Conservation (phyloP, 345 rosid species). For the Moringa oleifera region DNA sequence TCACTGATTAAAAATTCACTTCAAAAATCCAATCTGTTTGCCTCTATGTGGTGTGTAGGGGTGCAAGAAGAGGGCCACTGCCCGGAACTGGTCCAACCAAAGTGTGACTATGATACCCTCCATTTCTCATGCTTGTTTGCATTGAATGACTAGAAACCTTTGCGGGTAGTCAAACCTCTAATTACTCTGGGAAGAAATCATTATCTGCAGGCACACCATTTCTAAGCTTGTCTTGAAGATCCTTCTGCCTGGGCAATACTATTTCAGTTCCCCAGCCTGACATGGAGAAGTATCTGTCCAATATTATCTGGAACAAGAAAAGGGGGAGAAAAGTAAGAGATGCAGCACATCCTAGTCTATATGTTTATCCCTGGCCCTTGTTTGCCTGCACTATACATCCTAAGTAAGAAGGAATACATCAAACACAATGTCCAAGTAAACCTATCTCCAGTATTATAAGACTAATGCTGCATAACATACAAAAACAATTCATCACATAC, state of each 20-base stretch:
- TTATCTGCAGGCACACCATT: constrained; percentile 42
- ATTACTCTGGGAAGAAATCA: constrained; percentile 38
- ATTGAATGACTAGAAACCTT: neutral
- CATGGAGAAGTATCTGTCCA: constrained; percentile 72
- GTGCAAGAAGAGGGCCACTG: neutral
- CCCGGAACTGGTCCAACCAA: neutral
- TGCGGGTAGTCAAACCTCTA: constrained; percentile 9
- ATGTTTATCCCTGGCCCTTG: neutral
- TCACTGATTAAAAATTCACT: neutral
- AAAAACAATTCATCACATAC: constrained; percentile 26
- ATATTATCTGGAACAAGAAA: constrained; percentile 51
- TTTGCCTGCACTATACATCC: neutral
- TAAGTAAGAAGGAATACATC: neutral
- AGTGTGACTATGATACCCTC: neutral
- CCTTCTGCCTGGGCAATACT: constrained; percentile 61
- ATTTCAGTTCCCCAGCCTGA: constrained; percentile 61
- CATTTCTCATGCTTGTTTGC: neutral
- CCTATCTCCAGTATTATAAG: neutral
- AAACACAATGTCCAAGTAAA: neutral
- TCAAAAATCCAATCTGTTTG: neutral
- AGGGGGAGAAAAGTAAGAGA: neutral
- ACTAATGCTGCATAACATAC: neutral
- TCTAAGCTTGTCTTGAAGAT: constrained; percentile 69
- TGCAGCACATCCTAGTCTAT: neutral
- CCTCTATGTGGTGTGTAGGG: neutral